Conservation (phyloP, 495 filamentous ascomycete genomes). For the Cudoniella acicularis region DNA sequence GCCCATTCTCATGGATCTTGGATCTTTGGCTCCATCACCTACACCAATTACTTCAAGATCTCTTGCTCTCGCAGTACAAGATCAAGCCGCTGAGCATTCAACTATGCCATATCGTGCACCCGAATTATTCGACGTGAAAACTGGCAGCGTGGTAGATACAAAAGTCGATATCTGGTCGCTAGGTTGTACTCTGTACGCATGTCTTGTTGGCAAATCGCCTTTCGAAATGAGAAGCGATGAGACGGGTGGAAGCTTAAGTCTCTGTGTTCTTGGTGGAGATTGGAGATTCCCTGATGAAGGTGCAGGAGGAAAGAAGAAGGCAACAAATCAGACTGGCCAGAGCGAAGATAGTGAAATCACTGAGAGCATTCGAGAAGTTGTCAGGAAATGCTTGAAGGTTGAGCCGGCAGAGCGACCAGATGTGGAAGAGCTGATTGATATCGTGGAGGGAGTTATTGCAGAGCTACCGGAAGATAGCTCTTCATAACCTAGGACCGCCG, state of each 20-base stretch:
- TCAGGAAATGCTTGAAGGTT: constrained; percentile 84
- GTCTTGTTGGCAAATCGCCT: constrained; percentile 90
- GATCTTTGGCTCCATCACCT: constrained; percentile 83
- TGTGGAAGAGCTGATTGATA: constrained; percentile 80
- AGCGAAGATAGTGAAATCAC: constrained; percentile 51
- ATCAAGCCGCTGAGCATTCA: constrained; percentile 89
- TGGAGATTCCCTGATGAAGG: constrained; percentile 91
- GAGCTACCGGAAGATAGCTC: constrained; percentile 60
- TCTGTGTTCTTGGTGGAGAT: constrained; percentile 87
- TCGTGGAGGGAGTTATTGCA: constrained; percentile 72
- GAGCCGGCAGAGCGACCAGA: constrained; percentile 89
- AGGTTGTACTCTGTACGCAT: constrained; percentile 94
- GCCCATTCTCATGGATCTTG: constrained; percentile 98
- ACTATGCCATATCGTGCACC: constrained; percentile 99
- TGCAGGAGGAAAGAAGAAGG: constrained; percentile 44
- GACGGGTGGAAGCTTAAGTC: constrained; percentile 87
- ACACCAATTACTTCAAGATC: constrained; percentile 92
- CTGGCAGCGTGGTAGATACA: constrained; percentile 85
- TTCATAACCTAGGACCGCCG: constrained; percentile 6
- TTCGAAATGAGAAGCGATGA: constrained; percentile 95
- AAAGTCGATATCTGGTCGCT: constrained; percentile 98
- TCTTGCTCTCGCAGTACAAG: constrained; percentile 85
- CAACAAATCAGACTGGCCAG: constrained; percentile 29
- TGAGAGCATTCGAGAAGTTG: constrained; percentile 76
- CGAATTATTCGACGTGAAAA: constrained; percentile 97